Conservation (phyloP, 75 land plant genomes). For the Chamaecyparis obtusa region DNA sequence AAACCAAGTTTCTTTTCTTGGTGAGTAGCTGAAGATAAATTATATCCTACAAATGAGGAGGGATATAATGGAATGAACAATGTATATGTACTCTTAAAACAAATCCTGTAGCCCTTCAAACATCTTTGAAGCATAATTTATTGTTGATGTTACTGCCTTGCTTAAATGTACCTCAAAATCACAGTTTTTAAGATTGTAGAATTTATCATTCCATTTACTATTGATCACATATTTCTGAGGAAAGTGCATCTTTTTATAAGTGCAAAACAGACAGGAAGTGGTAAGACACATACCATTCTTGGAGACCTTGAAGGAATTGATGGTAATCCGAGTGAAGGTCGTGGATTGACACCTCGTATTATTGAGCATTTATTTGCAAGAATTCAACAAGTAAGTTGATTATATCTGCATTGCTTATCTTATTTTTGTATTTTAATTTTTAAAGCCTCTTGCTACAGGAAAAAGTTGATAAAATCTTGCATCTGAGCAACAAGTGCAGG, state of each 20-base stretch:
- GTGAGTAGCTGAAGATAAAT: neutral
- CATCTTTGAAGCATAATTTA: neutral
- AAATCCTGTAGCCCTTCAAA: neutral
- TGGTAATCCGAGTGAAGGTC: slow-evolving; percentile 15
- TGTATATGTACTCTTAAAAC: neutral
- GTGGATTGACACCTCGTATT: slow-evolving; percentile 40
- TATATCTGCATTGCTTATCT: neutral
- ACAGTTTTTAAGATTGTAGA: slow-evolving; percentile 5
- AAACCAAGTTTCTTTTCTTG: neutral
- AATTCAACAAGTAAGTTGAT: slow-evolving; percentile 25
- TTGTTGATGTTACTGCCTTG: neutral
- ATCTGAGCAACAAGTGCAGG: slow-evolving; percentile 21
- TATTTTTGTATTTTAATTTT: neutral
- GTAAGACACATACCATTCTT: slow-evolving; percentile 34
- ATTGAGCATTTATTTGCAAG: slow-evolving; percentile 39
- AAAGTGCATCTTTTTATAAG: slow-evolving; percentile 2
- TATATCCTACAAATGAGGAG: neutral
- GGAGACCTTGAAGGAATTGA: slow-evolving; percentile 35
- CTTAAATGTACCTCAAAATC: neutral
- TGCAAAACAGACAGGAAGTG: slow-evolving; percentile 41
- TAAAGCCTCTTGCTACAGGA: neutral
- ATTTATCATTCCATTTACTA: neutral
- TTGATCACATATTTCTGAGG: neutral
- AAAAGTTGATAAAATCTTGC: neutral
- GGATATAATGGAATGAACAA: neutral